Conservation (phyloP, 805 yeast species). For the Lipomyces yamanashiensis region DNA sequence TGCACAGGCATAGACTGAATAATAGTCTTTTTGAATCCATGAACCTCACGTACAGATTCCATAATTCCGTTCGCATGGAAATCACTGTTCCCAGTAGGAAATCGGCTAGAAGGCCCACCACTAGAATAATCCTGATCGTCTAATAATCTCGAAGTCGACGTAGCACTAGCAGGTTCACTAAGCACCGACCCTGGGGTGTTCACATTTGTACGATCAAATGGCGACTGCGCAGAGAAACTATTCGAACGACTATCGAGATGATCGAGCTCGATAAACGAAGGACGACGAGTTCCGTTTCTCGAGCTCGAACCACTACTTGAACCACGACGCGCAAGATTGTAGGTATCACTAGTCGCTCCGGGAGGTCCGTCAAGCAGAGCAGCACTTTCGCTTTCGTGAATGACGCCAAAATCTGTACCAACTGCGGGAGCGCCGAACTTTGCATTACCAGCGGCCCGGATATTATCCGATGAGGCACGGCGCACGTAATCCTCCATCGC, state of each 20-base stretch:
- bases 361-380: slow-evolving; percentile 35
- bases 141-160: slow-evolving; percentile 23
- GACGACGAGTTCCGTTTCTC: slow-evolving; percentile 11
- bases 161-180: slow-evolving; percentile 17
- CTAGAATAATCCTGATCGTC: slow-evolving; percentile 10
- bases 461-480: slow-evolving; percentile 31
- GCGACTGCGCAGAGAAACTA: background rate
- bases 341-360: background rate
- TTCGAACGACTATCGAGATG: slow-evolving; percentile 15
- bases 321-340: background rate
- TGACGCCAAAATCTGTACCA: slow-evolving; percentile 30
- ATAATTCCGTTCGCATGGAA: slow-evolving; percentile 64
- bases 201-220: background rate
- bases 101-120: background rate
- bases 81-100: slow-evolving; percentile 13
- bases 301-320: background rate
- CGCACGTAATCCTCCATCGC: slow-evolving; percentile 38
- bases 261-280: slow-evolving; percentile 31
- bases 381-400: slow-evolving; percentile 37
- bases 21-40: slow-evolving; percentile 84
- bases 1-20: slow-evolving; percentile 54
- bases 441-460: slow-evolving; percentile 9
- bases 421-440: slow-evolving; percentile 11
- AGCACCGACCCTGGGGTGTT: slow-evolving; percentile 22
- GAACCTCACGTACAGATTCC: slow-evolving; percentile 80